A percentile compares a stretch with the other conserved stretches of the same genome.
Conservation (phyloP, 202 grass and related monocot genomes). For the Digitaria exilis region DNA sequence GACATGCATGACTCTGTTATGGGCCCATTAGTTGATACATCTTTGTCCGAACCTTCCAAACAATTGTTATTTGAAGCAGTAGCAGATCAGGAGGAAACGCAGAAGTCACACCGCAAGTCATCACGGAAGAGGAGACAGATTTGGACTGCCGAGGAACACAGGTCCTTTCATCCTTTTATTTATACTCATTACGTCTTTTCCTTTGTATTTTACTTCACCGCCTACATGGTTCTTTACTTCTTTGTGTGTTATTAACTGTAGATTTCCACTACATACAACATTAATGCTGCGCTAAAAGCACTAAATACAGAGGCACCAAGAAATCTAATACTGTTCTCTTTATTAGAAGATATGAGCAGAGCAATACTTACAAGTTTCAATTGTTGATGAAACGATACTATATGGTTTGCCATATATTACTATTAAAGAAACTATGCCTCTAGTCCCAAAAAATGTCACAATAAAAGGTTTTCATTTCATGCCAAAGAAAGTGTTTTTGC, state of each 20-base stretch:
- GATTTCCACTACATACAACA: background rate
- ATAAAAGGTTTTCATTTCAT: too few relatives aligned
- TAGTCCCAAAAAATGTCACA: background rate
- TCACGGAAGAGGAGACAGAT: background rate
- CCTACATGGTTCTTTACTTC: background rate
- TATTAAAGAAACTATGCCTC: background rate
- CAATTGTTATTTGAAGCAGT: background rate
- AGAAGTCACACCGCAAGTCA: background rate
- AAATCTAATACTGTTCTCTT: background rate
- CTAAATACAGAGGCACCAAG: background rate
- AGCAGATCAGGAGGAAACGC: background rate
- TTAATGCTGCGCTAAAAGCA: background rate
- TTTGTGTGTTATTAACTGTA: background rate
- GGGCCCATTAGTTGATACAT: background rate
- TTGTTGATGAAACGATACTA: background rate
- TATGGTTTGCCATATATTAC: background rate
- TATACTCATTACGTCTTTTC: background rate
- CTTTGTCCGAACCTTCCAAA: background rate
- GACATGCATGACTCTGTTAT: background rate
- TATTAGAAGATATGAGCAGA: background rate
- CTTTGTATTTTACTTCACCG: background rate
- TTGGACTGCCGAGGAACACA: constrained; percentile 60
- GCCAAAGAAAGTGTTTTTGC: background rate
- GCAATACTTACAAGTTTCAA: background rate
- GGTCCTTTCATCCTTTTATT: constrained; percentile 18